Base-by-base conservation (phyloP, 2,329 filamentous ascomycete genomes). In the Neoscytalidium dimidiatum region DNA sequence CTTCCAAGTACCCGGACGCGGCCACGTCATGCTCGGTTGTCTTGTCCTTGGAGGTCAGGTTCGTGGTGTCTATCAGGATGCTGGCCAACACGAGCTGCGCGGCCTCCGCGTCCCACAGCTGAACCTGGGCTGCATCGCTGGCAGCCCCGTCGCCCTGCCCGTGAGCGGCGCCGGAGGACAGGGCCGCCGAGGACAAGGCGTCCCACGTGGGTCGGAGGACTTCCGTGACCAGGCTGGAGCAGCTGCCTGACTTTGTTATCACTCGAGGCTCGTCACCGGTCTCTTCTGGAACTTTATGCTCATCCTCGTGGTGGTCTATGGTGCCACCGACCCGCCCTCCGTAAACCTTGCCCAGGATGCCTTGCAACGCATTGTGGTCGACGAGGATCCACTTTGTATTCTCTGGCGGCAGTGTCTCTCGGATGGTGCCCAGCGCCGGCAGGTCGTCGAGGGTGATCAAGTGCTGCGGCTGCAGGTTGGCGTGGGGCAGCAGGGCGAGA, bases 241-340 rank as follows among this genome's bases (percentile, higher is more conserved):
- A 94, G 76, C 90, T 94, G 4, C 91, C 92, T 64, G 84, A 84
- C 62, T 84, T 87, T 67, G 86, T 81, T 21, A 95, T 82, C 1
- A 92, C 78, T 19, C 90, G 82, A 1, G 88, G 86, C 5, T 82
- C 75, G 0, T 80, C 80, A 3, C 77, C 80, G 0, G 78, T 79
- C 11, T 83, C 79, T 56, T 72, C 41, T 0, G 84, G 74, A 0
- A 92, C 79, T 6, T 74, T 78, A 5, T 80, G 75, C 71, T 95
- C 92, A 67, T 95, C 91, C 0, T 85, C 88, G 73, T 95, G 92
- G 77, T 95, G 92, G 76, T 95, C 92, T 62, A 95, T 85, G 68
- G 89, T 89, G 3, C 89, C 90, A 4, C 82, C 77, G 0, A 94
- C 84, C 8, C 80, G 79, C 3, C 72, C 67, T 0, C 78, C 77